Base-by-base conservation (phyloP, 1,284 basidiomycete genomes). In the Exobasidium cylindrosporum region DNA sequence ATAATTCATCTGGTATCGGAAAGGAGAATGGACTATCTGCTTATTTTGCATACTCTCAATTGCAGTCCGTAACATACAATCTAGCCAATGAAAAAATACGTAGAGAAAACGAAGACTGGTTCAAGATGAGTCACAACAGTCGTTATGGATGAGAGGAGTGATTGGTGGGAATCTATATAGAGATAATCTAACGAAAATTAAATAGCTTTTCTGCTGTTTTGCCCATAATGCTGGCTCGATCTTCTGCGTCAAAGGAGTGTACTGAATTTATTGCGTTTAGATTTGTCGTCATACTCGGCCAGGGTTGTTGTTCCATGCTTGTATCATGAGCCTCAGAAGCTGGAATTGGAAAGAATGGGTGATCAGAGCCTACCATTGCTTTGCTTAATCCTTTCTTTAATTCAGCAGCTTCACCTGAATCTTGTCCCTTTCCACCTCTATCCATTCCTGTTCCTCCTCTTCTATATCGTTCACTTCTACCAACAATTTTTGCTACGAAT, bases 281-380 rank as follows among this genome's bases (percentile, higher is more conserved):
- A 77, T 91, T 92, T 67, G 90, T 89, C 11, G 88, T 85, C 1
- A 91, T 90, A 70, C 89, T 90, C 80, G 83, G 85, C 91, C 91
- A 91, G 72, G 86, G 57, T 21, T 54, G 64, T 3, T 59, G 58
- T 44, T 63, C 57, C 26, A 58, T 57, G 24, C 60, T 55, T 4
- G 65, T 89, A 66, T 62, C 64, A 26, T 69, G 68, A 4, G 60
- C 55, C 44, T 83, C 82, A 21, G 65, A 63, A 54, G 82, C 82
- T 32, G 92, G 83, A 4, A 90, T 90, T 3, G 90, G 90, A 82
- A 92, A 92, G 83, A 92, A 92, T 0, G 91, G 91, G 78, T 92
- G 89, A 72, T 92, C 91, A 21, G 91, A 92, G 6, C 91, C 90
- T 72, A 90, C 92, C 53, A 92, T 73, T 83, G 92, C 86, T 67